These are phyloP conservation scores for Plectosphaerella plurivora DNA, from an alignment of 2,329 filamentous ascomycete species.

Conservation along the genomic window DNA sequence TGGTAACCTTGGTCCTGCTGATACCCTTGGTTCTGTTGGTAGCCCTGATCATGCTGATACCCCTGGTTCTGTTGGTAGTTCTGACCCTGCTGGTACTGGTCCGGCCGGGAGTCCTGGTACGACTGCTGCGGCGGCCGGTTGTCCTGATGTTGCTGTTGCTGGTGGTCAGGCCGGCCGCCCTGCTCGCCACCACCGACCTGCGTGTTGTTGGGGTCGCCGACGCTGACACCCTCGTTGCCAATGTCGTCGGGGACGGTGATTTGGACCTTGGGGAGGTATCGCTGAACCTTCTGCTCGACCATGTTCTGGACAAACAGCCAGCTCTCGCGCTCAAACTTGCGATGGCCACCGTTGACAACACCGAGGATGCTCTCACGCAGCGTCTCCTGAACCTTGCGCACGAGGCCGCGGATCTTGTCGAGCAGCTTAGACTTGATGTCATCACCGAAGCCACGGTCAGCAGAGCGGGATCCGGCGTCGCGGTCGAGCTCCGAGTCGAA, in stretches of 20 bases:
- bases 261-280: conserved; percentile 39
- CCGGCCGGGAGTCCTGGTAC: conserved; percentile 12
- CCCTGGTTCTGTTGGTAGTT: conserved; percentile 10
- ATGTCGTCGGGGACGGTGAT: conserved; percentile 42
- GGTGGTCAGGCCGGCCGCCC: background rate
- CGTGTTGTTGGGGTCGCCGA: conserved; percentile 28
- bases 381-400: conserved; percentile 40
- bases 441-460: conserved; percentile 34
- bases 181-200: conserved; percentile 24
- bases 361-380: conserved; percentile 37
- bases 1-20: conserved; percentile 12
- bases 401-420: conserved; percentile 36
- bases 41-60: conserved; percentile 11
- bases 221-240: conserved; percentile 39
- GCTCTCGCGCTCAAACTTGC: conserved; percentile 40
- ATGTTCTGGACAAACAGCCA: conserved; percentile 42
- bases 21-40: conserved; percentile 7
- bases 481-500: conserved; percentile 38
- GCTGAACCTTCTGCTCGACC: conserved; percentile 40
- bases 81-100: conserved; percentile 9
- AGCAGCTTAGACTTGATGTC: conserved; percentile 39
- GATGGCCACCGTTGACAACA: conserved; percentile 40
- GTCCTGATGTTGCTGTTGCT: conserved; percentile 5
- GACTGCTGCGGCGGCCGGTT: conserved; percentile 13
- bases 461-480: conserved; percentile 18